Base-by-base conservation (phyloP, 192 early-diverging fungal species). In the Coemansia asiatica region DNA sequence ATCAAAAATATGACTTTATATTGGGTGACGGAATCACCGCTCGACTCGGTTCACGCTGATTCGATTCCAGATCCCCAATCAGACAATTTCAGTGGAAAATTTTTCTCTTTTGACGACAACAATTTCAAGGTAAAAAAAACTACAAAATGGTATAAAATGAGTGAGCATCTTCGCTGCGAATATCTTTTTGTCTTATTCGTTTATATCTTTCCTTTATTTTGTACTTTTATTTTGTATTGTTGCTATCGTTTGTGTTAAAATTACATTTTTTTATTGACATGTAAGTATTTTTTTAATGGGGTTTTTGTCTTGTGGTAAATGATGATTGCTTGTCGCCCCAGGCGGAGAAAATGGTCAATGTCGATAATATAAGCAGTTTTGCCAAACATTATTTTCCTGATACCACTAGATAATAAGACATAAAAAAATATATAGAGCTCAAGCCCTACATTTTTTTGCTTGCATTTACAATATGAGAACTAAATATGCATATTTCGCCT, bases 281-380 rank as follows among this genome's bases (percentile, higher is more conserved):
- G 67, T 75, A 69, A 56, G 66, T 68, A 49, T 69, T 47, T 12
- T 26, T 46, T 13, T 53, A 28, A 53, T n/a, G n/a, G 21, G 18
- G 13, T 13, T 19, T 54, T 35, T 6, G 21, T 29, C 19, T 23
- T 62, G 56, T 60, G 12, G 36, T 50, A 31, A 65, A 74, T 80
- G 77, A 80, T 80, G 77, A 80, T 64, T 31, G 61, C 68, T 71
- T 73, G 77, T 72, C 77, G 77, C 77, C 77, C 77, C 77, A 80
- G 72, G 72, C 77, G 77, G 77, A 80, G 72, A 69, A 36, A 60
- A 64, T 36, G 31, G 53, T 74, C 77, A 33, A 80, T 74, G 77
- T 74, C 77, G 77, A 80, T 66, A 74, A 9, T 68, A 66, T 64
- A 56, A 46, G 53, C 56, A 59, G 13, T n/a, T 50, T 66, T 59